phyloP scores from a whole-genome alignment of 1,139 yeast species.

The Blastobotrys ciferrii region DNA sequence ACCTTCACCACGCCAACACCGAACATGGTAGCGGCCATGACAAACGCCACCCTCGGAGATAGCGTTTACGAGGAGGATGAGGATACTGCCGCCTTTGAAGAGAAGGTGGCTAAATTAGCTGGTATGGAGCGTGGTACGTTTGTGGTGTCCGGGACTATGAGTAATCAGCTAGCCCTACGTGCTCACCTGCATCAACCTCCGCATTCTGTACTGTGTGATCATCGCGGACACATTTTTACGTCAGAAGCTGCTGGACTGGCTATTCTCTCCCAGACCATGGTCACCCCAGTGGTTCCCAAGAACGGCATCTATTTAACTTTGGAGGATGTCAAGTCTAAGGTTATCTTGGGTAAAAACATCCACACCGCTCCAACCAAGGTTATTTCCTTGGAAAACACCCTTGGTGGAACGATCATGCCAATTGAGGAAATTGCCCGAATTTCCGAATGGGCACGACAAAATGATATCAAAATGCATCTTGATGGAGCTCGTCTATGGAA shows the following conservation, averaged over 20 bases:
- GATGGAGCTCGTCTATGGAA: conserved; percentile 98
- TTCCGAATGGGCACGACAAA: conserved; percentile 64
- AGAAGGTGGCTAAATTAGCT: conserved; percentile 61
- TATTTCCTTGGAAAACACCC: conserved; percentile 81
- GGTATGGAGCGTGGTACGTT: conserved; percentile 84
- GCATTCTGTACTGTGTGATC: conserved; percentile 76
- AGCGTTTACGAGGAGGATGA: conserved; percentile 84
- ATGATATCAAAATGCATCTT: conserved; percentile 68
- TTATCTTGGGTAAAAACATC: conserved; percentile 74
- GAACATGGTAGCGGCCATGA: conserved; percentile 65
- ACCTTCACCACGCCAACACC: conserved; percentile 91
- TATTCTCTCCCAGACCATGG: conserved; percentile 88
- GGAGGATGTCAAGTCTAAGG: conserved; percentile 67
- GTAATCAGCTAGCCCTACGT: conserved; percentile 84
- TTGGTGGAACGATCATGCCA: conserved; percentile 82
- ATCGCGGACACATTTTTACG: conserved; percentile 77
- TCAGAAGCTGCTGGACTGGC: conserved; percentile 93
- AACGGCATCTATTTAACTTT: conserved; percentile 76
- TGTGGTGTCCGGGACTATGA: conserved; percentile 87
- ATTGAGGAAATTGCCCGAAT: conserved; percentile 75
- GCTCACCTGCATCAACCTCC: conserved; percentile 84
- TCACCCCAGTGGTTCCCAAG: conserved; percentile 71
- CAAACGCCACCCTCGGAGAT: conserved; percentile 72
- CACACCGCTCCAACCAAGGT: conserved; percentile 88
- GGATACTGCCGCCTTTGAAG: conserved; percentile 64